Evolutionary conservation across 2,329 filamentous ascomycete genomes (phyloP).

Genomic region (Sarocladium strictum): DNA sequence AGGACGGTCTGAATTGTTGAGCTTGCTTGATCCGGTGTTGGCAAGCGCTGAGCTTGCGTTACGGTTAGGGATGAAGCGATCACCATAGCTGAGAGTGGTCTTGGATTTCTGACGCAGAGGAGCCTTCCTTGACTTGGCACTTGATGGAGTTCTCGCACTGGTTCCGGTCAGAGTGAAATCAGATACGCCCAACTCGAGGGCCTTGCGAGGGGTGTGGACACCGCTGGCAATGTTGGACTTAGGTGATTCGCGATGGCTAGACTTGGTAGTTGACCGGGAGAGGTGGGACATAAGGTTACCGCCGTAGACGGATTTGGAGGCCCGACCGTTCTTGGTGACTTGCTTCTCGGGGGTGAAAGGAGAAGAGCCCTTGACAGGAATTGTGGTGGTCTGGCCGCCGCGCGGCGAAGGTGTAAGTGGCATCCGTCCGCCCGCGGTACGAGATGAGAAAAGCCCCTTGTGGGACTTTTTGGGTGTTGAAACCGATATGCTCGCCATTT

Average conservation of each 20-base stretch:
- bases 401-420: conserved; percentile 89
- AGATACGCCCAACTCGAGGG: conserved; percentile 82
- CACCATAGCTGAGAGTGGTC: conserved; percentile 77
- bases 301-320: conserved; percentile 69
- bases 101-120: conserved; percentile 58
- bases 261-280: conserved; percentile 48
- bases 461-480: conserved; percentile 95
- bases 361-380: conserved; percentile 56
- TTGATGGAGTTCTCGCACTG: conserved; percentile 52
- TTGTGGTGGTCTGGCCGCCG: conserved; percentile 46
- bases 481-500: conserved; percentile 76
- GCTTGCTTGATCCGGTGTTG: conserved; percentile 76
- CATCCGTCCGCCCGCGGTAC: conserved; percentile 90
- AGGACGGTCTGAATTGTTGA: conserved; percentile 64
- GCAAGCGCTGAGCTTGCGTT: conserved; percentile 81
- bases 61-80: conserved; percentile 95
- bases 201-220: conserved; percentile 71
- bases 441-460: conserved; percentile 83
- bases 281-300: conserved; percentile 77
- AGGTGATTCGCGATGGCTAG: conserved; percentile 74
- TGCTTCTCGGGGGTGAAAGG: conserved; percentile 69
- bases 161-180: conserved; percentile 90
- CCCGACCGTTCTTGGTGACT: conserved; percentile 43
- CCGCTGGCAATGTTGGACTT: conserved; percentile 90
- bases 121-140: conserved; percentile 50